phyloP scores from a whole-genome alignment of 2,329 filamentous ascomycete species.

The Colletotrichum tropicale region DNA sequence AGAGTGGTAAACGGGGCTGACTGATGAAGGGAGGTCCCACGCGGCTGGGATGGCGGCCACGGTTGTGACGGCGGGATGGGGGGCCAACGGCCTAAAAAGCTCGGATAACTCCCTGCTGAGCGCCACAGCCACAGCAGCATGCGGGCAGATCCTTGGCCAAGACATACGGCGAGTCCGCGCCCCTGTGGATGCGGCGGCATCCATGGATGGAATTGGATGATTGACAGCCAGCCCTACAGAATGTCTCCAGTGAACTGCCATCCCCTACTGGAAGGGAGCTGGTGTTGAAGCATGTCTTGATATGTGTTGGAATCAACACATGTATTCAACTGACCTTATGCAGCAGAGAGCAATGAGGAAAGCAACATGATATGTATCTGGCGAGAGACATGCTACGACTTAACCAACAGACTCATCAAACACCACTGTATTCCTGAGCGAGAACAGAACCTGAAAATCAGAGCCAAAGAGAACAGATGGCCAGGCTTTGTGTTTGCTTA shows the following conservation, averaged over 20 bases:
- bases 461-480: neutral
- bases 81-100: neutral
- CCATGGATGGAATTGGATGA: neutral
- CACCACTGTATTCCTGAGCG: neutral
- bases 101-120: neutral
- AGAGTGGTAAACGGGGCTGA: slow-evolving; percentile 13
- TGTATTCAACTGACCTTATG: neutral
- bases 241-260: neutral
- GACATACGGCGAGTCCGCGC: neutral
- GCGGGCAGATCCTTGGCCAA: slow-evolving; percentile 2
- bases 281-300: neutral
- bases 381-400: neutral
- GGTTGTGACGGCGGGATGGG: neutral
- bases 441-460: rapidly evolving
- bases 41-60: slow-evolving; percentile 2
- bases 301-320: neutral
- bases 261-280: neutral
- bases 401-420: too few species aligned
- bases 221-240: neutral
- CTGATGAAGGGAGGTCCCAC: slow-evolving; percentile 11
- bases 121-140: slow-evolving; percentile 14
- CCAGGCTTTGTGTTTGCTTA: too few species aligned
- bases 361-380: neutral
- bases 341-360: neutral
- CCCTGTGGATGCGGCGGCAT: neutral